Base-by-base conservation (phyloP, 139 green algal species). In the Chlamydomonas sp. region DNA sequence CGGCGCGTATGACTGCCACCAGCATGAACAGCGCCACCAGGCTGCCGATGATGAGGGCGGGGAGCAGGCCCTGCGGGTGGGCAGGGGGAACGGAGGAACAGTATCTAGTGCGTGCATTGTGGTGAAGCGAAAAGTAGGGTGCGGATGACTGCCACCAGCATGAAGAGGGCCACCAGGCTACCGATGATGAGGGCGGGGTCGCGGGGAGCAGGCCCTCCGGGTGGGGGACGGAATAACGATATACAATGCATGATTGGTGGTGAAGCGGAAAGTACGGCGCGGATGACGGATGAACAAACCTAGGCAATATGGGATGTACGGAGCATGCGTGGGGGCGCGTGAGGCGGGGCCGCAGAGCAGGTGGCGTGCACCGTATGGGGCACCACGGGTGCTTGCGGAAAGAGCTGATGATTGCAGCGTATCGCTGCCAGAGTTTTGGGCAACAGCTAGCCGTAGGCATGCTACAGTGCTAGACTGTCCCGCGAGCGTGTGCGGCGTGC, bases 11-110 rank as follows among this genome's bases (percentile, higher is more conserved):
- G 8, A 94, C 75, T 3, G 91, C 88, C 9, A 90, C 79, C 20
- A 90, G 63, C 66, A 94, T 75, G n/a, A 94, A 71, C n/a, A 94
- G 85, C 57, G 79, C 57, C 63, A 93, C 59, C 77, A 94, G 72
- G 0, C 73, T 62, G 58, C 79, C 83, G 3, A 94, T 15, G 1
- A 91, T 79, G 1, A 94, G 78, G 20, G 80, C 60, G 15, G 91
- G 91, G 9, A 91, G 67, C 78, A 93, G 79, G 5, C 88, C 86
- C 76, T 87, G 83, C 4, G 63, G 16, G 9, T 17, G 66, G 9
- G 10, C 16, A 18, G 3, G 17, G 12, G 63, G 58, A 17, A 2
- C 16, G 61, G 49, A 15, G 67, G 49, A 9, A 2, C 8, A 31
- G 64, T 7, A 15, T 17, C 31, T 16, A 14, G 64, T 74, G 15